These are phyloP conservation scores for Sugiyamaella americana DNA, from an alignment of 805 yeast genomes.

Conservation along the genomic window DNA sequence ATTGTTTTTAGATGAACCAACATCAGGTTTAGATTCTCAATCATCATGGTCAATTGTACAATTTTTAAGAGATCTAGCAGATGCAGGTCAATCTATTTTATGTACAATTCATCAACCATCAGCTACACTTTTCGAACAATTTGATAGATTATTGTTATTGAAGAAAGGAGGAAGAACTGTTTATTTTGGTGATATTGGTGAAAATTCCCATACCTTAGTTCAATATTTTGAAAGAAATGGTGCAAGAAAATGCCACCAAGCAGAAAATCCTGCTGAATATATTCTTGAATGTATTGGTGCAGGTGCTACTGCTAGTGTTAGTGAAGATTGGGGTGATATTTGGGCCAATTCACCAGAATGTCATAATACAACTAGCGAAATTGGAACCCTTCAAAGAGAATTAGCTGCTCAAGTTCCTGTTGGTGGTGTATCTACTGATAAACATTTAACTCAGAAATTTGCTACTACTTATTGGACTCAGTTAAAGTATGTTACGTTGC, in stretches of 20 bases:
- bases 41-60: conserved; percentile 64
- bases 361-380: conserved; percentile 30
- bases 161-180: conserved; percentile 76
- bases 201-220: conserved; percentile 50
- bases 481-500: conserved; percentile 35
- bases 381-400: conserved; percentile 31
- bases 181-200: conserved; percentile 76
- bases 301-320: conserved; percentile 62
- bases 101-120: conserved; percentile 80
- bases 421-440: conserved; percentile 11
- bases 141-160: conserved; percentile 60
- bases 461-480: conserved; percentile 47
- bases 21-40: conserved; percentile 60
- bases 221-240: conserved; percentile 67
- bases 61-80: conserved; percentile 59
- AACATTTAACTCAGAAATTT: conserved; percentile 27
- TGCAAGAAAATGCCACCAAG: conserved; percentile 54
- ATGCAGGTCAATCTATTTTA: conserved; percentile 67
- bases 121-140: conserved; percentile 59
- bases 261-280: conserved; percentile 73
- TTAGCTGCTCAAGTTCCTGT: conserved; percentile 25
- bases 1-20: conserved; percentile 61
- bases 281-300: conserved; percentile 72
- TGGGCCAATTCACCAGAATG: conserved; percentile 51
- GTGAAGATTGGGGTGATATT: conserved; percentile 55